Evolutionary conservation across 2,329 filamentous ascomycete species (phyloP), one percentile per base, ranked within the genome.

Genomic region (Didymella lethalis): DNA sequence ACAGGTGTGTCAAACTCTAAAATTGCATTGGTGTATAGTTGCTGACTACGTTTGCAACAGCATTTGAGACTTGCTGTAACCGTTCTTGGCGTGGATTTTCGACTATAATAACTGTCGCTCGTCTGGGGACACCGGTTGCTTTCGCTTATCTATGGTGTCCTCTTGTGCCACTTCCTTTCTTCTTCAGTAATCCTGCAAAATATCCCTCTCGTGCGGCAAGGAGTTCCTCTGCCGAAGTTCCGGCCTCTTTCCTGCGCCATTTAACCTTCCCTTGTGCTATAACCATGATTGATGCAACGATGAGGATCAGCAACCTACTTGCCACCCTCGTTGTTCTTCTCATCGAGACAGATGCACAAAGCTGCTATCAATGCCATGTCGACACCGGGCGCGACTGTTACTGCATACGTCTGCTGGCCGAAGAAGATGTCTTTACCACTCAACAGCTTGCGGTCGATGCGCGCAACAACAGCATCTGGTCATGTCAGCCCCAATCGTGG

Each of bases 341-440:
- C 88, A 63, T 91, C 89, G 59, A 91, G 77, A 60, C 84, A 87
- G 51, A 91, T 86, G 69, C 87, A 90, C 68, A 91, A 78, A 11
- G 88, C 89, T 0, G 82, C 85, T 64, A 91, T 84, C 46, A 91
- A 69, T 4, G 86, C 84, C 75, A 89, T 82, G 68, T 92, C 89
- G 7, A 90, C 85, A 16, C 85, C 85, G 0, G 88, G 86, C 1
- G 87, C 87, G 6, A 91, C 82, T 0, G 81, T 81, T 5, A 91
- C 81, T 1, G 81, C 83, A 64, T 91, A 91, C 4, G 87, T 88
- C 76, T 90, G 87, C 76, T 88, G 82, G 10, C 82, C 84, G 40
- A 83, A 84, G 25, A 89, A 71, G 2, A 89, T 69, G 66, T 90
- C 82, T 31, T 86, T 79, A 32, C 79, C 80, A 64, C 83, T 88